Evolutionary conservation across 75 land plant species (phyloP).

Genomic region (Sequoiadendron giganteum): DNA sequence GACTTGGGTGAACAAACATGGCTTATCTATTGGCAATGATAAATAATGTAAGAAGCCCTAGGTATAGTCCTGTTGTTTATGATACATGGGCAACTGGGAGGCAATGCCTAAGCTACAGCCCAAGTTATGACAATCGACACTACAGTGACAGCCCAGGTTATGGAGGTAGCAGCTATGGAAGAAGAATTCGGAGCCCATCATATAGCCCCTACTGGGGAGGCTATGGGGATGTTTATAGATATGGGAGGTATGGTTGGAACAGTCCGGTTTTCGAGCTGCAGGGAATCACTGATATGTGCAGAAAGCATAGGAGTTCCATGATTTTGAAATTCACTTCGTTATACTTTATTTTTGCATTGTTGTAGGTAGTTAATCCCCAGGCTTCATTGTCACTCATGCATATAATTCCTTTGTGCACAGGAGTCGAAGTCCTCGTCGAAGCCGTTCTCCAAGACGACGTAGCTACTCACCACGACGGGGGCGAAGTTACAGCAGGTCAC

Average conservation of each 20-base stretch:
- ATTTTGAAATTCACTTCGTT: neutral
- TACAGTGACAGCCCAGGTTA: slow-evolving; percentile 8
- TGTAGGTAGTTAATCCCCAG: neutral
- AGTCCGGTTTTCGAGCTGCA: neutral
- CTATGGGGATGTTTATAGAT: slow-evolving; percentile 11
- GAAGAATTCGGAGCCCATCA: slow-evolving; percentile 7
- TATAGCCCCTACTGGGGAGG: slow-evolving; percentile 11
- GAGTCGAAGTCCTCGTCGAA: slow-evolving; percentile 13
- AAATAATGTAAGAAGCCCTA: slow-evolving; percentile 9
- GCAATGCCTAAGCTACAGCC: neutral
- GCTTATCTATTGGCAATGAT: neutral
- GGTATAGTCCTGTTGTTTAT: neutral
- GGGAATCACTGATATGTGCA: neutral
- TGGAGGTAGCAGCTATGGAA: slow-evolving; percentile 11
- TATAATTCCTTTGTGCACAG: neutral
- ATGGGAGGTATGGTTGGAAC: slow-evolving; percentile 5
- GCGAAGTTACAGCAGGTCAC: slow-evolving; percentile 13
- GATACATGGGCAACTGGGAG: neutral
- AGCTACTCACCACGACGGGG: slow-evolving; percentile 10
- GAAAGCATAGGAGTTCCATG: neutral
- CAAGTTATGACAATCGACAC: neutral
- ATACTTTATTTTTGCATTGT: neutral
- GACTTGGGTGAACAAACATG: neutral
- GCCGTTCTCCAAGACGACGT: slow-evolving; percentile 5
- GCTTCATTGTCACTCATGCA: neutral